Evolutionary conservation across 805 yeast species (phyloP).

Genomic region (Komagataella ulmi): DNA sequence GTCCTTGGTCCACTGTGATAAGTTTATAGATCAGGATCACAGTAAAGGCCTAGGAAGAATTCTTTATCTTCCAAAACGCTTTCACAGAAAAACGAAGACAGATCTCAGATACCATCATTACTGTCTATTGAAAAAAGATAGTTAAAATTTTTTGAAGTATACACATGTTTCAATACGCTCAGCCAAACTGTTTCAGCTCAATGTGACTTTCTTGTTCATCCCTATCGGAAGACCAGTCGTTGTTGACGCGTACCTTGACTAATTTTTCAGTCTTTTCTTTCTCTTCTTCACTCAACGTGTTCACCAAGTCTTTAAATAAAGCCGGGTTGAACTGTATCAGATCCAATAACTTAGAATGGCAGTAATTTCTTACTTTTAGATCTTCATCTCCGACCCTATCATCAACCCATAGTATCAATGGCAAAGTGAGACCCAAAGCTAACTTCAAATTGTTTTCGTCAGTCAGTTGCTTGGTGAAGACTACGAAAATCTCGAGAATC

Average conservation of each 20-base stretch:
- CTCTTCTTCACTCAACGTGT: constrained; percentile 24
- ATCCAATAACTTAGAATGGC: constrained; percentile 32
- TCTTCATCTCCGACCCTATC: constrained; percentile 9
- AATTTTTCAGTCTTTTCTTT: constrained; percentile 26
- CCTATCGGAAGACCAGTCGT: constrained; percentile 3
- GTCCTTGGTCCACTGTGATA: constrained; percentile 32
- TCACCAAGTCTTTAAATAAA: constrained; percentile 35
- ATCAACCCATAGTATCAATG: constrained; percentile 18
- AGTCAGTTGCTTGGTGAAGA: constrained; percentile 24
- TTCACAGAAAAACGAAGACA: neutral
- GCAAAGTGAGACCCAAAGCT: constrained; percentile 17
- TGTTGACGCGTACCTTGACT: constrained; percentile 16
- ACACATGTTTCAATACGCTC: neutral
- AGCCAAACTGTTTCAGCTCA: constrained; percentile 35
- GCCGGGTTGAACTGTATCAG: constrained; percentile 30
- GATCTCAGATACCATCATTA: neutral
- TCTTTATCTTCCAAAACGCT: constrained; percentile 32
- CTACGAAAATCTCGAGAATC: constrained; percentile 33
- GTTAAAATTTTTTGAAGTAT: neutral
- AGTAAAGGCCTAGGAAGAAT: constrained; percentile 42
- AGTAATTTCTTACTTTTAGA: constrained; percentile 18
- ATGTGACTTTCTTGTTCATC: constrained; percentile 23
- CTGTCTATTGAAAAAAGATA: neutral
- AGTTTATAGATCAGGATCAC: constrained; percentile 38
- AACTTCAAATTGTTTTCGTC: constrained; percentile 17